These are phyloP conservation scores for Vanilla planifolia DNA, from an alignment of 106 monocot species.

Conservation along the genomic window DNA sequence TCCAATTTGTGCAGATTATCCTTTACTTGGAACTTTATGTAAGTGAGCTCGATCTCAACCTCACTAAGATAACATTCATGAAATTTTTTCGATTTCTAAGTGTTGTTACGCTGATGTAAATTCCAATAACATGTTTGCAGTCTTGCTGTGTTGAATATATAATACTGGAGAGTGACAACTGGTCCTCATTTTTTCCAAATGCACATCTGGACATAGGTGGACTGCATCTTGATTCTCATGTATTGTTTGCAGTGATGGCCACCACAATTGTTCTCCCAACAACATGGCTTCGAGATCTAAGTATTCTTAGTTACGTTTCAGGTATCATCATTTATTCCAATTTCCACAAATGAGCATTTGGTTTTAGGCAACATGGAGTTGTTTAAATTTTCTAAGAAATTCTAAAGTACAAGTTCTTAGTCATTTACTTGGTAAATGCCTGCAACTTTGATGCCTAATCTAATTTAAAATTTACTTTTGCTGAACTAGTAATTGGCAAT, in stretches of 20 bases:
- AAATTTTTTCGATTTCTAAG: background rate
- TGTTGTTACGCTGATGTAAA: background rate
- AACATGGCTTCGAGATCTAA: constrained; percentile 83
- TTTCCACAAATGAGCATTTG: background rate
- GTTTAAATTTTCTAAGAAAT: background rate
- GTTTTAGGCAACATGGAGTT: background rate
- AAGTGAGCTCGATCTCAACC: constrained; percentile 40
- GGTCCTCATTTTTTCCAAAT: constrained; percentile 78
- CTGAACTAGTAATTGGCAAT: no score
- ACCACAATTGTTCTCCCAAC: constrained; percentile 82
- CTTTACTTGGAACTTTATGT: constrained; percentile 79
- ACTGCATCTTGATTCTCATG: constrained; percentile 42
- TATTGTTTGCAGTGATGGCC: constrained; percentile 70
- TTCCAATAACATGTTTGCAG: constrained; percentile 21
- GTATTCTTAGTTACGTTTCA: constrained; percentile 78
- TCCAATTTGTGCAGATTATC: constrained; percentile 46
- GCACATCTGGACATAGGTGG: constrained; percentile 52
- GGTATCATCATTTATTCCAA: constrained; percentile 23
- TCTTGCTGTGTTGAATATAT: constrained; percentile 92
- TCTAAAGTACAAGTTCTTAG: background rate
- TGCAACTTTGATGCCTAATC: no score
- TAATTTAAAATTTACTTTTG: no score
- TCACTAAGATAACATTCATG: background rate
- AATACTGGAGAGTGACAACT: constrained; percentile 88
- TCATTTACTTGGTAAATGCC: no score